Evolutionary conservation across 2,329 filamentous ascomycete species (phyloP).

Genomic region (Alternaria hordeiaustralica): DNA sequence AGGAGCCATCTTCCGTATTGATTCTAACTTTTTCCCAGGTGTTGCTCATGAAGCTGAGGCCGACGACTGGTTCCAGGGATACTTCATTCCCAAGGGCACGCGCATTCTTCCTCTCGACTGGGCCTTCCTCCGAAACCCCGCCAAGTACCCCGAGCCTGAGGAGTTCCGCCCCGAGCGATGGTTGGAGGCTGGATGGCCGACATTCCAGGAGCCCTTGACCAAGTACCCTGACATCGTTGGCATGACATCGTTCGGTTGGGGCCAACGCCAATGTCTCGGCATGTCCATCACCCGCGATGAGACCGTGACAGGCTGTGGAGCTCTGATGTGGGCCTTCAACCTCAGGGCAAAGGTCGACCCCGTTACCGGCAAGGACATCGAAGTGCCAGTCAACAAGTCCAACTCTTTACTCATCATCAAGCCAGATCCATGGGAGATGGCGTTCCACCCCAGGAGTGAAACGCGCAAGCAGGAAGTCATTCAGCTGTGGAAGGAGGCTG

Average conservation of each 20-base stretch:
- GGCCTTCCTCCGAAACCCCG: conserved; percentile 55
- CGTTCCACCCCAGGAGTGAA: conserved; percentile 59
- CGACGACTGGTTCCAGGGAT: conserved; percentile 59
- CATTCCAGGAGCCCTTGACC: conserved; percentile 69
- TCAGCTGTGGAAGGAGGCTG: conserved; percentile 44
- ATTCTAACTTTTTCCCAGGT: conserved; percentile 38
- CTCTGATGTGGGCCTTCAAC: conserved; percentile 57
- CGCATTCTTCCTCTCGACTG: conserved; percentile 47
- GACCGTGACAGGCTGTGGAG: conserved; percentile 59
- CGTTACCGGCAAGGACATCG: conserved; percentile 49
- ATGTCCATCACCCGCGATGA: conserved; percentile 67
- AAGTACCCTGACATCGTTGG: conserved; percentile 68
- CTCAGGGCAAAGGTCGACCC: conserved; percentile 58
- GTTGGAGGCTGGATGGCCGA: conserved; percentile 67
- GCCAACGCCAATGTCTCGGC: conserved; percentile 67
- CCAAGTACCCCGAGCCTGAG: conserved; percentile 69
- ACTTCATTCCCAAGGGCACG: conserved; percentile 58
- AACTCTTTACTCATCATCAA: conserved; percentile 65
- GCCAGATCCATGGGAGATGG: conserved; percentile 63
- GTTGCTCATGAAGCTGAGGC: conserved; percentile 60
- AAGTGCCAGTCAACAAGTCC: conserved; percentile 57
- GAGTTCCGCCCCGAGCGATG: conserved; percentile 68
- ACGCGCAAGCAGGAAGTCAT: conserved; percentile 42
- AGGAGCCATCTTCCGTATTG: conserved; percentile 11
- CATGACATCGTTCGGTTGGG: conserved; percentile 71